phyloP scores from a whole-genome alignment of 192 early-diverging fungal genomes.

The Podila epicladia region DNA sequence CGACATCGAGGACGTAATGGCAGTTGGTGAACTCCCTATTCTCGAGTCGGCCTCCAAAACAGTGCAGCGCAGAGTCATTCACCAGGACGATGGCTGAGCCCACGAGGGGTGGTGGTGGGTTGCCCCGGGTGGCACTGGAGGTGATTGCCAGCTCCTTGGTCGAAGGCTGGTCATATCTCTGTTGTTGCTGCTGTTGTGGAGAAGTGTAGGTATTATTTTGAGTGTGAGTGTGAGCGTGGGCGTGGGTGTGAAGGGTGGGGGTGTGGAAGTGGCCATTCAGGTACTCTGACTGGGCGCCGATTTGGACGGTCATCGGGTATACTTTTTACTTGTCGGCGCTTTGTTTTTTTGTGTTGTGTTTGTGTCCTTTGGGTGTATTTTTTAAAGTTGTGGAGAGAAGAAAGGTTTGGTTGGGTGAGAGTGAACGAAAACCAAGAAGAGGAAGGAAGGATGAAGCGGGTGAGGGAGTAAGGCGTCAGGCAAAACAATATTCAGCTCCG shows the following conservation, averaged over 20 bases:
- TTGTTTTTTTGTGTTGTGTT: background rate
- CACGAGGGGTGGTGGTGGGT: constrained; percentile 13
- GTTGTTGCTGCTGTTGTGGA: constrained; percentile 1
- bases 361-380: background rate
- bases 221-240: background rate
- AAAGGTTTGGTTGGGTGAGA: no score
- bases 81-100: constrained; percentile 19
- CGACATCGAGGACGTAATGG: constrained; percentile 24
- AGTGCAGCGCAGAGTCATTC: constrained; percentile 12
- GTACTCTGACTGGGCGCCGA: background rate
- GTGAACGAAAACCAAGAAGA: no score
- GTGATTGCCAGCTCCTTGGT: constrained; percentile 21
- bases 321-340: background rate
- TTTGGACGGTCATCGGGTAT: constrained; percentile 1
- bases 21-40: constrained; percentile 16
- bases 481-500: no score
- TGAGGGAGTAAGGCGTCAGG: no score
- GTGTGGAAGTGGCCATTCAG: background rate
- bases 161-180: constrained; percentile 3
- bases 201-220: background rate
- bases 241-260: background rate
- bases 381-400: constrained; percentile 1
- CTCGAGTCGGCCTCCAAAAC: constrained; percentile 21
- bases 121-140: constrained; percentile 6
- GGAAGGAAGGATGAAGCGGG: background rate